Conservation (phyloP, 495 filamentous ascomycete species). For the Penicillium verhagenii region DNA sequence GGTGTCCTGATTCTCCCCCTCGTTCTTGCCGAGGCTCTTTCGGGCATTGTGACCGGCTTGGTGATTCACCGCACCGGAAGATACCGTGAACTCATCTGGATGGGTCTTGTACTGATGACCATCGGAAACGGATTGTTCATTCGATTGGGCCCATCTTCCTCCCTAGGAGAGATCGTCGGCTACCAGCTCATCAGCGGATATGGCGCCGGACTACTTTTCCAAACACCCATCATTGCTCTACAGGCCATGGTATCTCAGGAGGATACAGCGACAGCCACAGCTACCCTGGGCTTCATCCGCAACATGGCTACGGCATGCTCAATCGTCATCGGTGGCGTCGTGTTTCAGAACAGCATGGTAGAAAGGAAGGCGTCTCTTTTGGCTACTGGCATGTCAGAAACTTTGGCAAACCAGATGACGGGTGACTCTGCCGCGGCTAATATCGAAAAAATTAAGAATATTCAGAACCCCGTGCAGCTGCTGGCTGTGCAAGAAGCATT, state of each 20-base stretch:
- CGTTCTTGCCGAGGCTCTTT: slow-evolving; percentile 48
- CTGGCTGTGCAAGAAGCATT: slow-evolving; percentile 53
- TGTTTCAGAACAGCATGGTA: slow-evolving; percentile 68
- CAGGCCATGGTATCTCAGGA: slow-evolving; percentile 66
- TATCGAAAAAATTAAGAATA: slow-evolving; percentile 41
- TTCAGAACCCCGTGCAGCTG: slow-evolving; percentile 44
- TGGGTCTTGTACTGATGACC: slow-evolving; percentile 44
- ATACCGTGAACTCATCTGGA: slow-evolving; percentile 56
- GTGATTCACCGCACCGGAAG: slow-evolving; percentile 60
- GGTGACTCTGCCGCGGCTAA: slow-evolving; percentile 53
- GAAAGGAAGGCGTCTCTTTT: slow-evolving; percentile 33
- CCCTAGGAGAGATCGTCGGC: slow-evolving; percentile 42
- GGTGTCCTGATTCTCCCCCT: slow-evolving; percentile 54
- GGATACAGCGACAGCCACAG: slow-evolving; percentile 76
- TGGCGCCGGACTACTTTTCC: slow-evolving; percentile 48
- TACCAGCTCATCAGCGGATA: slow-evolving; percentile 65
- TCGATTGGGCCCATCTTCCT: slow-evolving; percentile 35
- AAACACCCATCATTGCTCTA: slow-evolving; percentile 72
- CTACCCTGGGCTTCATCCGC: slow-evolving; percentile 71
- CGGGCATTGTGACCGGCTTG: slow-evolving; percentile 49
- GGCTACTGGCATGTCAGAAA: slow-evolving; percentile 44
- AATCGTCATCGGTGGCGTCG: slow-evolving; percentile 75
- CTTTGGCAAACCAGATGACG: slow-evolving; percentile 40
- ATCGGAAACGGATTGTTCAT: slow-evolving; percentile 57
- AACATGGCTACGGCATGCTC: slow-evolving; percentile 69